Conservation (phyloP, 1,284 basidiomycete genomes). For the Rhodotorula glutinis region DNA sequence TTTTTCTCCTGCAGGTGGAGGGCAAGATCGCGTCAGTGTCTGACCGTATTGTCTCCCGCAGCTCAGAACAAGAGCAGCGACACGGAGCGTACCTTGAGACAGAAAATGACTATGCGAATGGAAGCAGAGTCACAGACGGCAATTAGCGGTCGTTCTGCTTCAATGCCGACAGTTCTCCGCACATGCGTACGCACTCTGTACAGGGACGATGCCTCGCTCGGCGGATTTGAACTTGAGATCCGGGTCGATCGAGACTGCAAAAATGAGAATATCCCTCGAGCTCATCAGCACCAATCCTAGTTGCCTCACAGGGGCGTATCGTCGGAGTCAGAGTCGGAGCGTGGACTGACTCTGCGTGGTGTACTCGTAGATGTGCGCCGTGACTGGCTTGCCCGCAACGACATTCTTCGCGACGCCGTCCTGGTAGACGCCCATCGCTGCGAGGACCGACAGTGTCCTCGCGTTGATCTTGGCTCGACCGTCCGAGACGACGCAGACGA, state of each 20-base stretch:
- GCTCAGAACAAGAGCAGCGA: no score
- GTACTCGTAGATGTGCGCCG: slow-evolving; percentile 85
- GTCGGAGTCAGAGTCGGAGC: neutral
- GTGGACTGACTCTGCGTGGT: slow-evolving; percentile 72
- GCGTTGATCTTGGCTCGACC: slow-evolving; percentile 81
- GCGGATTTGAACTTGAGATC: slow-evolving; percentile 76
- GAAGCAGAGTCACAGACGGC: no score
- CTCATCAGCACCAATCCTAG: no score
- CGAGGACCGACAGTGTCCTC: slow-evolving; percentile 68
- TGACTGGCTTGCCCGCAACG: slow-evolving; percentile 78
- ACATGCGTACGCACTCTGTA: slow-evolving; percentile 69
- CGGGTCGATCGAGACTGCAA: slow-evolving; percentile 71
- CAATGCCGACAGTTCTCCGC: no score
- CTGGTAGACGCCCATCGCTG: slow-evolving; percentile 80
- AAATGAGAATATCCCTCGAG: no score
- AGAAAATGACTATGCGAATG: slow-evolving; percentile 13
- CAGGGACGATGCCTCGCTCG: slow-evolving; percentile 75
- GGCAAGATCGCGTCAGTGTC: no score
- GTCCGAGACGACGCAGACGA: slow-evolving; percentile 83
- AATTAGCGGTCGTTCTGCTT: no score
- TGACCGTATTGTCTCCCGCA: no score
- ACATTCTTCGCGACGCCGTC: slow-evolving; percentile 90
- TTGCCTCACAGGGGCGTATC: no score
- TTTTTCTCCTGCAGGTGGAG: slow-evolving; percentile 7
- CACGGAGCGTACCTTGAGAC: slow-evolving; percentile 90